Evolutionary conservation across 352 stramenopile genomes (phyloP), one percentile per base, ranked within the genome.

Genomic region (Globisporangium camurandrum): DNA sequence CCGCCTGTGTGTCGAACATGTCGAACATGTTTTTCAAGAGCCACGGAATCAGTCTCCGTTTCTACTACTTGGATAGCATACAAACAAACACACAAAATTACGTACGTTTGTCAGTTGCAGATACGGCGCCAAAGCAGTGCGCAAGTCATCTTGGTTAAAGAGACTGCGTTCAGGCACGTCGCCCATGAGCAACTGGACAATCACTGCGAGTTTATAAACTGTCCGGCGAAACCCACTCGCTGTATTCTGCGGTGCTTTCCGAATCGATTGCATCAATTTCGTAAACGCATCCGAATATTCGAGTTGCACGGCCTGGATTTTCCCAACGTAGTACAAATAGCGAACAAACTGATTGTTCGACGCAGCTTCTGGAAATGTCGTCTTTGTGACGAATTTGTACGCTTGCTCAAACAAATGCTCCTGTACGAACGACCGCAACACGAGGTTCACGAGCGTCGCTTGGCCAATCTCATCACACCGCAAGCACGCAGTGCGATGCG

Each of bases 301-400:
- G 26, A 99, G 81, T 57, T 98, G 86, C 34, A 99, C 72, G 14
- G 97, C 95, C 59, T 98, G 86, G 50, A 99, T 97, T 40, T 96
- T 90, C 55, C 95, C 82, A 16, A 91, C 80, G 64, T 98, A 98
- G 68, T 98, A 99, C 49, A 99, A 63, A 62, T 98, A 98, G 31
- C 97, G 86, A 57, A 98, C 95, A 52, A 98, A 94, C 77, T 99
- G 96, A 69, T 98, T 98, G 80, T 99, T 99, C n/a, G 88, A 97
- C 20, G 95, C 88, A 7, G 70, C 80, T 54, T 96, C 85, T 0
- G 88, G 86, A 50, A 95, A 95, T 30, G 70, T 80, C 20, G 86
- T 91, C 73, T 95, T 95, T 46, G 62, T 88, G 37, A 95, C 81
- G 46, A 97, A 93, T 63, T 96, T 97, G 66, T 94, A 95, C 8